These are phyloP conservation scores for Chaetomiaceae sp. DNA, from an alignment of 2,329 filamentous ascomycete genomes.

Conservation along the genomic window DNA sequence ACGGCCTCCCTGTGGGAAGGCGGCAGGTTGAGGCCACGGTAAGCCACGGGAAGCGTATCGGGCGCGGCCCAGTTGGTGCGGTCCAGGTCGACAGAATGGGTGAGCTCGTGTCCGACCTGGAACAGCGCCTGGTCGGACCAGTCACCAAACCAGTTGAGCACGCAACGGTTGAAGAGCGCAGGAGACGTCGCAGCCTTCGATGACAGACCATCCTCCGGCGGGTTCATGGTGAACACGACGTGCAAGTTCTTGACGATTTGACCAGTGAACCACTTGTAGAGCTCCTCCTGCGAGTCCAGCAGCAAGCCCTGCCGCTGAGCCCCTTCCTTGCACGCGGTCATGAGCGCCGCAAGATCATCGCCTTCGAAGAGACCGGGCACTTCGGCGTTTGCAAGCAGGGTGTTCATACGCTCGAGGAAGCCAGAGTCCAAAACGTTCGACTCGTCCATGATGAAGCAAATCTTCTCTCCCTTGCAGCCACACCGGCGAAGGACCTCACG, in stretches of 20 bases:
- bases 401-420: slow-evolving; percentile 99
- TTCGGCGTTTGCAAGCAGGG: slow-evolving; percentile 95
- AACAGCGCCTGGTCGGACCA: slow-evolving; percentile 99
- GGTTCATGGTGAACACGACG: slow-evolving; percentile 99
- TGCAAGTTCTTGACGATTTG: slow-evolving; percentile 99
- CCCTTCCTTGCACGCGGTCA: slow-evolving; percentile 98
- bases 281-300: slow-evolving; percentile 93
- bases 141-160: slow-evolving; percentile 99
- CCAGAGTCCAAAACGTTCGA: slow-evolving; percentile 97
- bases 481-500: slow-evolving; percentile 87
- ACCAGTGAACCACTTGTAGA: slow-evolving; percentile 99
- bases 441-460: slow-evolving; percentile 99
- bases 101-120: slow-evolving; percentile 94
- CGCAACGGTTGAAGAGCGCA: slow-evolving; percentile 97
- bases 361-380: slow-evolving; percentile 97
- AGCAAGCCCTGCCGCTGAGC: slow-evolving; percentile 92
- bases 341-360: slow-evolving; percentile 96
- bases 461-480: slow-evolving; percentile 97
- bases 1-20: slow-evolving; percentile 87
- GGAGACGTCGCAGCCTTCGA: slow-evolving; percentile 97
- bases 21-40: slow-evolving; percentile 75
- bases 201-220: slow-evolving; percentile 86
- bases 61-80: slow-evolving; percentile 78
- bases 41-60: slow-evolving; percentile 88
- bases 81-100: slow-evolving; percentile 92